Evolutionary conservation across 176 grass and related monocot species (phyloP), one percentile per base, ranked within the genome.

Genomic region (Dendrocalamus sinicus): DNA sequence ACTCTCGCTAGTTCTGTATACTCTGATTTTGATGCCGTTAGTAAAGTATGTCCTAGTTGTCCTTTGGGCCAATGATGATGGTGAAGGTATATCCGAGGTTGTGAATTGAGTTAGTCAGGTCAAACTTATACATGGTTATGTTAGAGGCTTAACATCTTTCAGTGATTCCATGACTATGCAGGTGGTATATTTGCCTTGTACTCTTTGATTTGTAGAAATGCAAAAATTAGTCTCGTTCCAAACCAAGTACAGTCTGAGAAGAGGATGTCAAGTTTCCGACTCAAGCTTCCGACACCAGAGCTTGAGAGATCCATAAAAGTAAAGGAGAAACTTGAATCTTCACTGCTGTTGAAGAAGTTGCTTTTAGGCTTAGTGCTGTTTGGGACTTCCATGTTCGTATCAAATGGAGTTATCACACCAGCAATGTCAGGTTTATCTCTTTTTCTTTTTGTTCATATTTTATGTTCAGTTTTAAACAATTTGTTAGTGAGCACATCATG

Each of bases 141-240:
- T n/a, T 83, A 86, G 53, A 87, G 61, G 82, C 75, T 82, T 86
- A 52, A 78, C 48, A 88, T 84, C 70, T 79, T 83, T 70, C 9
- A 71, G 16, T 64, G 46, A 54, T 87, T 87, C 57, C 28, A 67
- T 85, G 69, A 84, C 65, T 85, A 86, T 68, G 26, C 96, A 98
- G 93, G 96, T 61, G 96, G 96, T 64, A 96, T 92, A 72, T 99
- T 99, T 99, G 96, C 93, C 20, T 79, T 99, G 84, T 99, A 99
- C 89, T 96, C 96, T 67, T 86, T 96, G 79, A 94, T 96, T 51
- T 94, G 91, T 80, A 94, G 96, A 92, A 91, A 94, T 83, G 92
- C 93, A 69, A 96, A 94, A 84, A 91, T 92, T 62, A 89, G 92
- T 89, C 86, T 99, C 67, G 91, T 96, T 82, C 93, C 92, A 64